Evolutionary conservation across 257 asterid species (phyloP).

Genomic region (Capsicum pubescens): DNA sequence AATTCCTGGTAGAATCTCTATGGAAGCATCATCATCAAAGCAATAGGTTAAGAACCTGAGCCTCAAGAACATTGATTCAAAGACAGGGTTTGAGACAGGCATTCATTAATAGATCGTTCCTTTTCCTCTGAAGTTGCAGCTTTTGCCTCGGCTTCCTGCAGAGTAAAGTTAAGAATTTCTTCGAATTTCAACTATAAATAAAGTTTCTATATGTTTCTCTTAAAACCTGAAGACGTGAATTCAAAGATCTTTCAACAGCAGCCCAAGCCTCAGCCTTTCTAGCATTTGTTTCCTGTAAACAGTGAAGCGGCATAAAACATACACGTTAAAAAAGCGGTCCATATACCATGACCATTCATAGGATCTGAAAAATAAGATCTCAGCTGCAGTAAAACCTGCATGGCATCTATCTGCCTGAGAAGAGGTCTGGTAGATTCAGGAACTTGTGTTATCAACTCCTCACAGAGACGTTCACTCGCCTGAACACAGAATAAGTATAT

Average conservation of each 20-base stretch:
- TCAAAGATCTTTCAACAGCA: conserved; percentile 92
- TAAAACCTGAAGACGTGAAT: conserved; percentile 91
- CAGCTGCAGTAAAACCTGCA: conserved; percentile 69
- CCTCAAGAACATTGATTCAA: conserved; percentile 97
- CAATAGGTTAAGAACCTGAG: conserved; percentile 66
- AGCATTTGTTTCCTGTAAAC: conserved; percentile 79
- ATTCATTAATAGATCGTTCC: conserved; percentile 90
- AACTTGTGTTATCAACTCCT: conserved; percentile 97
- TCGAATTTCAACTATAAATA: conserved; percentile 24
- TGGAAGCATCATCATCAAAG: conserved; percentile 22
- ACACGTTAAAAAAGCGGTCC: conserved; percentile 12
- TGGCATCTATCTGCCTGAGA: conserved; percentile 98
- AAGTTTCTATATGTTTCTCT: conserved; percentile 29
- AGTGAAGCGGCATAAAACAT: conserved; percentile 12
- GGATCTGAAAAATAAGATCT: conserved; percentile 17
- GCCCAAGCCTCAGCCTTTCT: conserved; percentile 98
- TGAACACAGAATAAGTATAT: conserved; percentile 36
- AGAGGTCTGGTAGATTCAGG: conserved; percentile 99
- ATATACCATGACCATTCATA: conserved; percentile 6
- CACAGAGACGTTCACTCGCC: conserved; percentile 98
- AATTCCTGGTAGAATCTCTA: conserved; percentile 34
- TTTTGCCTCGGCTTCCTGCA: conserved; percentile 95
- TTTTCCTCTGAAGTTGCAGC: conserved; percentile 95
- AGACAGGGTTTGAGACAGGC: conserved; percentile 92
- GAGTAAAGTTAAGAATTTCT: conserved; percentile 27